A percentile compares a stretch with the other conserved stretches of the same genome.
Evolutionary conservation across 2,329 filamentous ascomycete genomes (phyloP).

Genomic region (Penicillium sp.): DNA sequence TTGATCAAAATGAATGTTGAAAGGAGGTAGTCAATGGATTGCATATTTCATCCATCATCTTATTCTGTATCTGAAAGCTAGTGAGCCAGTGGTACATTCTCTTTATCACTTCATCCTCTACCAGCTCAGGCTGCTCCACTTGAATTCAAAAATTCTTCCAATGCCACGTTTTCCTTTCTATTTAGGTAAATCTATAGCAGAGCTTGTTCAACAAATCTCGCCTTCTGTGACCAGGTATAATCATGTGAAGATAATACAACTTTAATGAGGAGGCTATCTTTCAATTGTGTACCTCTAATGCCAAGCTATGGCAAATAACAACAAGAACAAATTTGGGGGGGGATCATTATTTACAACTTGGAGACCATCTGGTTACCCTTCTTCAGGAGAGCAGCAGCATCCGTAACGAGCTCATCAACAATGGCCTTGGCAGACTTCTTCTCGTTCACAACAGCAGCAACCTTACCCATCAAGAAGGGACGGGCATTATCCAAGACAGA

Average conservation of each 20-base stretch:
- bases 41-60: not conserved
- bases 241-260: not conserved
- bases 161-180: too few species aligned
- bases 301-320: conserved; percentile 6
- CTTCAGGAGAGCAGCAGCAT: conserved; percentile 72
- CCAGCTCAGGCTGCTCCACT: not conserved
- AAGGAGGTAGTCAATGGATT: not conserved
- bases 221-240: not conserved
- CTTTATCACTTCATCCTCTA: too few species aligned
- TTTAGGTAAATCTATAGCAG: not conserved
- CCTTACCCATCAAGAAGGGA: conserved; percentile 96
- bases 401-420: conserved; percentile 88
- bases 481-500: conserved; percentile 89
- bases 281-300: not conserved
- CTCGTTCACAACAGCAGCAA: conserved; percentile 89
- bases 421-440: conserved; percentile 88
- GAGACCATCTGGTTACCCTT: conserved; percentile 67
- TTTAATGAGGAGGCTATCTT: not conserved
- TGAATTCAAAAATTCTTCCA: not conserved
- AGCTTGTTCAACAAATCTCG: too few species aligned
- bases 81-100: too few species aligned
- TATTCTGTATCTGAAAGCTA: not conserved
- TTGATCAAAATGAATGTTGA: not conserved
- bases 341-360: conserved; percentile 61
- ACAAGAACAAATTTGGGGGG: conserved; percentile 6